These are phyloP conservation scores for Cutaneotrichosporon dermatis DNA, from an alignment of 1,284 basidiomycete species.

Conservation along the genomic window DNA sequence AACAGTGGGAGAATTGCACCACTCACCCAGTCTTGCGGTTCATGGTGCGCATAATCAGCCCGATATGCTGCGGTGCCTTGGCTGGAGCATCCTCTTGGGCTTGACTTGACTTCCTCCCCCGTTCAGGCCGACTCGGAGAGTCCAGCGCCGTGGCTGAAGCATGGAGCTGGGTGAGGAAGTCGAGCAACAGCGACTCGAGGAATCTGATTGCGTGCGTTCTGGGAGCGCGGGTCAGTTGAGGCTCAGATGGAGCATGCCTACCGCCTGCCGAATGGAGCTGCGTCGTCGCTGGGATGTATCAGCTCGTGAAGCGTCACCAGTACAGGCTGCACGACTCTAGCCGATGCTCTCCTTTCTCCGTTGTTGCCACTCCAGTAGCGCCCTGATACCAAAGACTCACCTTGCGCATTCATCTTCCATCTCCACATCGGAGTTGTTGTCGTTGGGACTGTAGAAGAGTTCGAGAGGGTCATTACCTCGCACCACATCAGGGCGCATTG, in stretches of 20 bases:
- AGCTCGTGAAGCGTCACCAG: too few relatives aligned
- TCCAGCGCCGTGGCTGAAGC: background rate
- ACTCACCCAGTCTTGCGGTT: conserved; percentile 25
- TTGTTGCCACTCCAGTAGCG: too few relatives aligned
- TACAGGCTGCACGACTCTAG: too few relatives aligned
- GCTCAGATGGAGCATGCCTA: background rate
- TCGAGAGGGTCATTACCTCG: too few relatives aligned
- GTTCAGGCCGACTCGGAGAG: too few relatives aligned
- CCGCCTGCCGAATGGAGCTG: background rate
- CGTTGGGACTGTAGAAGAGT: too few relatives aligned
- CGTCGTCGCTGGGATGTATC: background rate
- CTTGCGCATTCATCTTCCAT: too few relatives aligned
- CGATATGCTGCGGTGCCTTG: background rate
- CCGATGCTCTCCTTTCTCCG: too few relatives aligned
- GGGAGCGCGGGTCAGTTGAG: background rate
- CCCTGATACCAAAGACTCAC: too few relatives aligned
- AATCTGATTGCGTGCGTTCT: conserved; percentile 20
- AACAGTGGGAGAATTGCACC: background rate
- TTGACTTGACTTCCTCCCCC: too few relatives aligned
- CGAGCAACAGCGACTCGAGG: conserved; percentile 19
- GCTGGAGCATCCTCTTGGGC: background rate
- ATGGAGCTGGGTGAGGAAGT: conserved; percentile 20
- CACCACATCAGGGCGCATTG: too few relatives aligned
- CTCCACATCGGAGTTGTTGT: too few relatives aligned
- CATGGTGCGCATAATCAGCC: background rate